Percentiles rank a stretch among this genome's conserved stretches.
phyloP scores from a whole-genome alignment of 1,139 yeast species.

The Scheffersomyces cryptocercus region DNA sequence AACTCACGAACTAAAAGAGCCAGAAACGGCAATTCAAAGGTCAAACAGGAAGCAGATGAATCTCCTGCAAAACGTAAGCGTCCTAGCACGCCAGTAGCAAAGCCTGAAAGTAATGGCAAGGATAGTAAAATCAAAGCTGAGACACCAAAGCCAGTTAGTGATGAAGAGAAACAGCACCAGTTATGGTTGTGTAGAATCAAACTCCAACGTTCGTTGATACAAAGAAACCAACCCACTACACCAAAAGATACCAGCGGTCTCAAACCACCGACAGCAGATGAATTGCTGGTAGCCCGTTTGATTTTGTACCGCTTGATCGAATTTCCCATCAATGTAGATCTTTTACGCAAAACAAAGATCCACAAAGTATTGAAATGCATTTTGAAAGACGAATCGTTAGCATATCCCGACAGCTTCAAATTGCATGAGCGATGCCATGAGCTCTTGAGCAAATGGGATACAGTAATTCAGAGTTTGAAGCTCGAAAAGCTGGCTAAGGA shows the following conservation, averaged over 20 bases:
- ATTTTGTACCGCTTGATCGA: conserved; percentile 53
- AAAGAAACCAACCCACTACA: conserved; percentile 42
- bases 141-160: conserved; percentile 17
- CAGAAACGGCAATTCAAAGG: conserved; percentile 6
- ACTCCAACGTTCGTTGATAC: conserved; percentile 47
- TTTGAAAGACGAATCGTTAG: conserved; percentile 40
- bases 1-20: conserved; percentile 7
- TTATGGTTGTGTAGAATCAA: conserved; percentile 50
- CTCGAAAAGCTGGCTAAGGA: conserved; percentile 28
- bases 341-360: conserved; percentile 51
- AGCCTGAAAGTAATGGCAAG: conserved; percentile 1
- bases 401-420: conserved; percentile 47
- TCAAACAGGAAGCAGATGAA: conserved; percentile 4
- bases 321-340: conserved; percentile 56
- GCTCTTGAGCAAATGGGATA: conserved; percentile 46
- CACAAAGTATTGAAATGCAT: conserved; percentile 57
- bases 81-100: conserved; percentile 1
- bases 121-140: conserved; percentile 10
- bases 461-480: conserved; percentile 36
- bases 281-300: conserved; percentile 53
- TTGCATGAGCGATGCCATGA: conserved; percentile 49
- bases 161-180: conserved; percentile 47
- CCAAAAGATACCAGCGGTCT: conserved; percentile 34
- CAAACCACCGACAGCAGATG: conserved; percentile 52
- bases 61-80: conserved; percentile 3